Evolutionary conservation across 1,139 yeast species (phyloP), one percentile per base, ranked within the genome.

Genomic region (Magnusiomyces tetraspermus): DNA sequence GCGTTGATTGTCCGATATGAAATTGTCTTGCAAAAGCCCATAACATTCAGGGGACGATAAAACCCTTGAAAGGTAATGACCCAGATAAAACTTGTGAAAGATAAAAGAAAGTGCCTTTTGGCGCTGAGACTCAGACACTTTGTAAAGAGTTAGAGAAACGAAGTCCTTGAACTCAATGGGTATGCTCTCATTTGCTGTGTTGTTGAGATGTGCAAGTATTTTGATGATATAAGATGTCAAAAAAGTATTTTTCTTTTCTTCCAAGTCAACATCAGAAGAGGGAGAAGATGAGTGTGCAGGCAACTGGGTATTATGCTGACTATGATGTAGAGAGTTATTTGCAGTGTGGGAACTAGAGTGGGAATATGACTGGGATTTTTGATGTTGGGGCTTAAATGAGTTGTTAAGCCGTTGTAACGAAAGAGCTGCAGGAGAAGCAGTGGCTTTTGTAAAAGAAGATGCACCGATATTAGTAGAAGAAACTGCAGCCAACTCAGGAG

Each of bases 1-100:
- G 11, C 66, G 60, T 46, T 63, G 66, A 10, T 47, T 47, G 30
- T 62, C 64, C 17, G 62, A 55, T 37, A 64, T 49, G 49, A 50
- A 62, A 53, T 59, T 59, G 46, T 61, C 63, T 8, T 57, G 51
- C 21, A 61, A 55, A 19, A 63, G 54, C 3, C 67, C 67, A 21
- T 61, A 42, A 23, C 56, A 51, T 46, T 64, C 67, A 0, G 67
- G 67, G 33, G 42, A 51, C n/a, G 57, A 53, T 11, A 64, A 31
- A 13, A 61, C 26, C 22, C 58, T 49, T 31, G 54, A 55, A 42
- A 63, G 55, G 48, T 61, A 60, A 31, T 55, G 54, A 50, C 58
- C 53, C 55, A 64, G 58, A 41, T 62, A 60, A 48, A 60, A 63
- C 49, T 61, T 61, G 44, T 59, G 57, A 46, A 58, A 55, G 13